phyloP scores from a whole-genome alignment of 805 yeast genomes.

The Zygotorulaspora florentina region DNA sequence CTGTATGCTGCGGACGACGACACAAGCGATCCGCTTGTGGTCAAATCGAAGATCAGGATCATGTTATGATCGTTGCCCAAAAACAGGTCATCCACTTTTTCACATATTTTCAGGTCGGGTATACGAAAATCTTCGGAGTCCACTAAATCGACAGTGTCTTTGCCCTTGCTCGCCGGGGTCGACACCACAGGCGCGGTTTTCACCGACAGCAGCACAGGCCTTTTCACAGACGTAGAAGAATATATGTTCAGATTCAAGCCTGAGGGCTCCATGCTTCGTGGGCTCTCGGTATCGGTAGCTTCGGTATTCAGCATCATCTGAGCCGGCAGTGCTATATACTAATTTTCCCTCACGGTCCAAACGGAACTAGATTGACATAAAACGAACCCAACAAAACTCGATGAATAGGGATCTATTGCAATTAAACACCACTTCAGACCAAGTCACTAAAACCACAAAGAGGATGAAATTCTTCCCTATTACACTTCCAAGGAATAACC shows the following conservation, averaged over 20 bases:
- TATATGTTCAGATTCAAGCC: not conserved
- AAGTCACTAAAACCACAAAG: not conserved
- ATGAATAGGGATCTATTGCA: not conserved
- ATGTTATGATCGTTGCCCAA: constrained; percentile 8
- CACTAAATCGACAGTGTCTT: constrained; percentile 4
- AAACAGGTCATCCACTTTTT: constrained; percentile 3
- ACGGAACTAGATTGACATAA: not conserved
- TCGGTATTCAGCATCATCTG: not conserved
- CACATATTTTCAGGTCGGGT: constrained; percentile 11
- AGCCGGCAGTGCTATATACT: not conserved
- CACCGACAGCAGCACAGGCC: not conserved
- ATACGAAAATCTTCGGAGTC: constrained; percentile 12
- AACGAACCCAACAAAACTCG: too few species aligned
- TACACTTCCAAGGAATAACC: too few species aligned
- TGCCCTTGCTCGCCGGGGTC: not conserved
- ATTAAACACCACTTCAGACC: not conserved
- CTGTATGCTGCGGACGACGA: constrained; percentile 9
- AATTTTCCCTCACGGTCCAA: not conserved
- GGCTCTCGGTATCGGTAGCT: not conserved
- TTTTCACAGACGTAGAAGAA: not conserved
- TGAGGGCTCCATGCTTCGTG: not conserved
- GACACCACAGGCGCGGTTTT: not conserved
- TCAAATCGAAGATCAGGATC: constrained; percentile 22
- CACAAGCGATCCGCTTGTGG: constrained; percentile 21
- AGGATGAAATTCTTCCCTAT: not conserved